A percentile compares a stretch with the other conserved stretches of the same genome.
phyloP scores from a whole-genome alignment of 2,329 filamentous ascomycete species.

The Aureobasidium vineae region DNA sequence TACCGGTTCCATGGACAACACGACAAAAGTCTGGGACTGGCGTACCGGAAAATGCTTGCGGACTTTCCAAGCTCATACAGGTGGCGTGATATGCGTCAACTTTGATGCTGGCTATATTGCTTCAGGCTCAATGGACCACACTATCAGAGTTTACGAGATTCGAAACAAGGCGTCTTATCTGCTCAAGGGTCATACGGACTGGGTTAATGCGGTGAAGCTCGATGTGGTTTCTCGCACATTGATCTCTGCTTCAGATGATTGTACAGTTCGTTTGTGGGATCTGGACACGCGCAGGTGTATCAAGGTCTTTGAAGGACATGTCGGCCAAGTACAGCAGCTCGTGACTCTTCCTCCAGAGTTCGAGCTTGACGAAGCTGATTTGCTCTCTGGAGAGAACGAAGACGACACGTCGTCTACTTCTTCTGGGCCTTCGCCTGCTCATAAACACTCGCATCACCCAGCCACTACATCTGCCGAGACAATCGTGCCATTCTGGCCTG shows the following conservation, averaged over 20 bases:
- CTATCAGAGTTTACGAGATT: constrained; percentile 91
- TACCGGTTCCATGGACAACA: constrained; percentile 83
- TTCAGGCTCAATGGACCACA: constrained; percentile 85
- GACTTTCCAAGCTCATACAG: constrained; percentile 73
- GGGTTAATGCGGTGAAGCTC: constrained; percentile 94
- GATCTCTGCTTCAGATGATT: constrained; percentile 86
- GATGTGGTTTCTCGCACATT: constrained; percentile 80
- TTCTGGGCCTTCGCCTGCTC: constrained; percentile 28
- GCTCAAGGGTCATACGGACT: constrained; percentile 82
- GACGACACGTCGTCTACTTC: constrained; percentile 39
- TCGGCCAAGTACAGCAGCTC: constrained; percentile 93
- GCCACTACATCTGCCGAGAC: constrained; percentile 2
- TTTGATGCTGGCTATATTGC: constrained; percentile 82
- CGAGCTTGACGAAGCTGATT: constrained; percentile 73
- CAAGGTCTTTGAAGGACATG: constrained; percentile 77
- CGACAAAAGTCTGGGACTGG: constrained; percentile 96
- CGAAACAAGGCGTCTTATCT: constrained; percentile 76
- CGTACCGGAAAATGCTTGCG: constrained; percentile 82
- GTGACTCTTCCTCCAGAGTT: constrained; percentile 81
- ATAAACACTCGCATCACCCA: constrained; percentile 27
- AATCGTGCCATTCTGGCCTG: constrained; percentile 55
- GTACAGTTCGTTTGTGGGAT: constrained; percentile 88
- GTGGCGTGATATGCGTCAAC: constrained; percentile 82
- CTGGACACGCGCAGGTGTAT: constrained; percentile 80
- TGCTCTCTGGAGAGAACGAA: constrained; percentile 57